Conservation (phyloP, 1,284 basidiomycete species). For the Garcileccinum viscosum region DNA sequence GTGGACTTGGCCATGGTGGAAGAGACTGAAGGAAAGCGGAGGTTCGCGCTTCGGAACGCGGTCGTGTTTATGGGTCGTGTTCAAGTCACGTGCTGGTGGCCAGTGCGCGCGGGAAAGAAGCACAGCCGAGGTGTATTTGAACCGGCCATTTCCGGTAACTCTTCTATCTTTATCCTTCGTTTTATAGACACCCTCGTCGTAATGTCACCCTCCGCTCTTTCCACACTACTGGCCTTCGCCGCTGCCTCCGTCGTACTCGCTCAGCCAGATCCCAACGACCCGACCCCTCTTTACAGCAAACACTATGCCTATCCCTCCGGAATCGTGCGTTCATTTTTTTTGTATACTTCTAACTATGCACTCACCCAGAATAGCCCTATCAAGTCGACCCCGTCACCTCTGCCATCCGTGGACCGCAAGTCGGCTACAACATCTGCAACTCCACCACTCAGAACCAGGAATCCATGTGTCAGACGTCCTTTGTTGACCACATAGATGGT, state of each 20-base stretch:
- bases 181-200: not conserved
- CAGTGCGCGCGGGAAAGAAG: slow-evolving; percentile 37
- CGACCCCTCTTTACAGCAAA: slow-evolving; percentile 59
- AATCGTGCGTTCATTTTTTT: slow-evolving; percentile 47
- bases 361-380: slow-evolving; percentile 52
- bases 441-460: slow-evolving; percentile 65
- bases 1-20: slow-evolving; percentile 43
- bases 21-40: slow-evolving; percentile 14
- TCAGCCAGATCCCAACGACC: slow-evolving; percentile 42
- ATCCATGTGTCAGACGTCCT: slow-evolving; percentile 70
- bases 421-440: slow-evolving; percentile 75
- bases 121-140: slow-evolving; percentile 35
- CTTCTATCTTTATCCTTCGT: not conserved
- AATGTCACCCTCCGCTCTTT: slow-evolving; percentile 54
- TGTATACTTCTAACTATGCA: slow-evolving; percentile 2
- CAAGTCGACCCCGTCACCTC: slow-evolving; percentile 56
- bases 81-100: slow-evolving; percentile 43
- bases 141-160: not conserved
- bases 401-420: slow-evolving; percentile 61
- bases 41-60: not conserved
- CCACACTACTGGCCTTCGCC: slow-evolving; percentile 44
- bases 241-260: slow-evolving; percentile 41
- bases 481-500: slow-evolving; percentile 57
- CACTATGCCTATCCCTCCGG: slow-evolving; percentile 55
- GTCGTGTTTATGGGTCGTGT: slow-evolving; percentile 32